These are phyloP conservation scores for Cyberlindnera petersonii DNA, from an alignment of 805 yeast species.

Conservation along the genomic window DNA sequence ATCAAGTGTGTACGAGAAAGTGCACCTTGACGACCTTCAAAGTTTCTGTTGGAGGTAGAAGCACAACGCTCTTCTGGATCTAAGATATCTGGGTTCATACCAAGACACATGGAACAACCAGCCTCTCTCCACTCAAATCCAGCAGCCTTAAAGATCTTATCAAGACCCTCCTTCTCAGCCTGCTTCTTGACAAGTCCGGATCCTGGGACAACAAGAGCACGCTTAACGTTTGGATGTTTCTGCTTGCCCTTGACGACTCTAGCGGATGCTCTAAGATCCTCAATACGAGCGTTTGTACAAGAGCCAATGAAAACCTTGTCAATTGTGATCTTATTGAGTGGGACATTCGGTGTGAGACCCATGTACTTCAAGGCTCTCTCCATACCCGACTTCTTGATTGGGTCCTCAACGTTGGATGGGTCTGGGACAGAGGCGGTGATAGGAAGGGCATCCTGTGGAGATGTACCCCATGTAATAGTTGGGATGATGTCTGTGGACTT, in stretches of 20 bases:
- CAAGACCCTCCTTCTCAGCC: slow-evolving; percentile 94
- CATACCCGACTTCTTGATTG: slow-evolving; percentile 76
- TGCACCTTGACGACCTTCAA: slow-evolving; percentile 99
- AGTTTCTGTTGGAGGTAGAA: slow-evolving; percentile 96
- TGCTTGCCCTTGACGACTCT: slow-evolving; percentile 85
- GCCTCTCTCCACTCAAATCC: slow-evolving; percentile 99
- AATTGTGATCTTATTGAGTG: slow-evolving; percentile 65
- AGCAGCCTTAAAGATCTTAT: slow-evolving; percentile 84
- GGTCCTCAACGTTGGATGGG: slow-evolving; percentile 69
- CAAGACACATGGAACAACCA: slow-evolving; percentile 99
- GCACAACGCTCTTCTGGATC: slow-evolving; percentile 97
- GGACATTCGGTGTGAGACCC: slow-evolving; percentile 84
- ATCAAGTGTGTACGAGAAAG: slow-evolving; percentile 91
- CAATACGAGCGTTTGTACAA: slow-evolving; percentile 96
- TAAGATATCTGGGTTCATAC: slow-evolving; percentile 98
- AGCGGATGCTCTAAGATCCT: slow-evolving; percentile 95
- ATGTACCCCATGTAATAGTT: slow-evolving; percentile 98
- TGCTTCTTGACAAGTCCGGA: slow-evolving; percentile 91
- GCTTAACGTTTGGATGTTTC: slow-evolving; percentile 74
- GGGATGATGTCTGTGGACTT: slow-evolving; percentile 85
- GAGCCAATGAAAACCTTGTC: slow-evolving; percentile 98
- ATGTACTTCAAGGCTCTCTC: slow-evolving; percentile 88
- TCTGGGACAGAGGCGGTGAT: slow-evolving; percentile 89
- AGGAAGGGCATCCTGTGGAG: slow-evolving; percentile 98
- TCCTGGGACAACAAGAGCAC: slow-evolving; percentile 94